A percentile compares a stretch with the other conserved stretches of the same genome.
Conservation (phyloP, 768 basidiomycete genomes). For the Dioszegia hungarica region DNA sequence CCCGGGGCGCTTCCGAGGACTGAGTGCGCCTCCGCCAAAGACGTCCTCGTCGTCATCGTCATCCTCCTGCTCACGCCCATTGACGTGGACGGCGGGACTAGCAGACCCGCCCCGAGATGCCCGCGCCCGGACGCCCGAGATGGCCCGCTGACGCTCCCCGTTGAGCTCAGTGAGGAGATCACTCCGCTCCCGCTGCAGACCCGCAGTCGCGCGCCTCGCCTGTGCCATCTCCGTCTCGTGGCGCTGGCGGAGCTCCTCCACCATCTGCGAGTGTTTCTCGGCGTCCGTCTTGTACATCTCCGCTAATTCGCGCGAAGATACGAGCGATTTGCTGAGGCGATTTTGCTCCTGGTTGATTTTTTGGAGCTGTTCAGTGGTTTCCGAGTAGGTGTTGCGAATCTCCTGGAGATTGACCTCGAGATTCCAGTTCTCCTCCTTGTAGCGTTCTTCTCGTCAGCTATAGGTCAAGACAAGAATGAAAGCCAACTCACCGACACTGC, state of each 20-base stretch:
- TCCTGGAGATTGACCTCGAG: constrained; percentile 90
- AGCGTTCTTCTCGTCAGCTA: constrained; percentile 62
- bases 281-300: constrained; percentile 84
- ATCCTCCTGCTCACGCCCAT: constrained; percentile 27
- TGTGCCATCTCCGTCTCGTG: constrained; percentile 94
- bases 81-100: constrained; percentile 31
- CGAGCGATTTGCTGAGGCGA: constrained; percentile 69
- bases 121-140: constrained; percentile 25
- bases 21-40: constrained; percentile 37
- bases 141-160: constrained; percentile 39
- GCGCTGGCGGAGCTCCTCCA: constrained; percentile 75
- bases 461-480: not conserved
- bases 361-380: constrained; percentile 61
- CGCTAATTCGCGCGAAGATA: constrained; percentile 64
- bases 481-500: constrained; percentile 62
- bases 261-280: constrained; percentile 61
- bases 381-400: constrained; percentile 63
- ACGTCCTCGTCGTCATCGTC: constrained; percentile 50
- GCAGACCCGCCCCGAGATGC: constrained; percentile 26
- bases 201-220: constrained; percentile 78
- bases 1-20: constrained; percentile 42
- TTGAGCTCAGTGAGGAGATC: constrained; percentile 82
- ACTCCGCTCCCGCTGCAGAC: constrained; percentile 82
- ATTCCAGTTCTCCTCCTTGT: constrained; percentile 99
- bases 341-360: constrained; percentile 79